Conservation (phyloP, 192 early-diverging fungal species). For the Pilobolus umbonatus region DNA sequence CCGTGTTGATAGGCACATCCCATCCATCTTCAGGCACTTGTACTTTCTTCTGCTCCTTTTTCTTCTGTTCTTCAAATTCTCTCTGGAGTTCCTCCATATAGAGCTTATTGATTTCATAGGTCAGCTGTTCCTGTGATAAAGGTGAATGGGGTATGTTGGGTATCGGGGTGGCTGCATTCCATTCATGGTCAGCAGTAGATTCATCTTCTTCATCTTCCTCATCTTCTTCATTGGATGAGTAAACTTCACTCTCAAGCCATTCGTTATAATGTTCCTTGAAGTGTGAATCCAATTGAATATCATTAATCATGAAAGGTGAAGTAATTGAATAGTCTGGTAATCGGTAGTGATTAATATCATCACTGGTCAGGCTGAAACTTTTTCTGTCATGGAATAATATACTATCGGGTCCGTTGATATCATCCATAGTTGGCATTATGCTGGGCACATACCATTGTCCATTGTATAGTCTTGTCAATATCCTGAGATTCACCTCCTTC, state of each 20-base stretch:
- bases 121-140: not conserved
- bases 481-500: slow-evolving; percentile 63
- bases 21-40: slow-evolving; percentile 2
- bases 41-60: not conserved
- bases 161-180: slow-evolving; percentile 16
- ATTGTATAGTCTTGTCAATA: slow-evolving; percentile 59
- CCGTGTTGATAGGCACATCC: not conserved
- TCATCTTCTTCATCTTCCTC: slow-evolving; percentile 5
- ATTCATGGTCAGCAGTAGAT: not conserved
- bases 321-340: slow-evolving; percentile 8
- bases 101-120: slow-evolving; percentile 21
- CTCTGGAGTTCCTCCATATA: slow-evolving; percentile 16
- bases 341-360: not conserved
- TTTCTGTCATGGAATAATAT: not conserved
- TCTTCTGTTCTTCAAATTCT: slow-evolving; percentile 8
- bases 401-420: slow-evolving; percentile 6
- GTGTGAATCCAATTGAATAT: slow-evolving; percentile 49
- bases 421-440: slow-evolving; percentile 5
- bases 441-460: slow-evolving; percentile 36
- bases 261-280: slow-evolving; percentile 64
- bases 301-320: not conserved
- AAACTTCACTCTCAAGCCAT: slow-evolving; percentile 59
- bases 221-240: slow-evolving; percentile 14
- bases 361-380: not conserved
- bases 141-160: not conserved